Evolutionary conservation across 805 yeast species (phyloP), one percentile per base, ranked within the genome.

Genomic region (Candida orba): DNA sequence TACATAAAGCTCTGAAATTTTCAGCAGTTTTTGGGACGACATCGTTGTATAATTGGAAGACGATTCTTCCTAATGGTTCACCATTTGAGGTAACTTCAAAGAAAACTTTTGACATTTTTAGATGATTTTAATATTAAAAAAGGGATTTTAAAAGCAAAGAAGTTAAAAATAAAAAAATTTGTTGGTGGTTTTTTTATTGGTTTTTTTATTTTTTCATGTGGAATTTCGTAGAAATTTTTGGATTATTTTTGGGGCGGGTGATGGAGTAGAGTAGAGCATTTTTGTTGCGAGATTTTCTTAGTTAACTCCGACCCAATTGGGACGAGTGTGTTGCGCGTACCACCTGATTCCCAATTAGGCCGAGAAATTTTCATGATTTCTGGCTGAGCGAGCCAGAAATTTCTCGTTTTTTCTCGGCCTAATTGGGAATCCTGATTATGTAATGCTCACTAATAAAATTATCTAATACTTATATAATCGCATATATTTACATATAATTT

Each of bases 31-130:
- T 45, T 45, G 48, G 48, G 18, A 45, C 48, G 31, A 45, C 84
- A 63, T 85, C 90, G 74, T 84, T 79, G 81, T 81, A 88, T 64
- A 89, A 79, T 68, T 88, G 73, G 84, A 91, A 91, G 64, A 77
- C 75, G 62, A 91, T 72, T 72, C 88, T 83, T 62, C 95, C 95
- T 64, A 84, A 71, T 66, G 80, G 75, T 66, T 75, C 73, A 66
- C 79, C 71, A 72, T 83, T 77, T 56, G 84, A 84, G 61, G 90
- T 76, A 60, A 83, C 77, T 65, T 85, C 93, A 73, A 86, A 86
- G 75, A 71, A 85, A 60, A 84, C 91, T 64, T 79, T 72, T 56
- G 84, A 71, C 87, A 81, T 79, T 45, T 49, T 58, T 34, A 22
- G 23, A 32, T 25, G 17, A 34, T 17, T 37, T 27, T 15, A 25